A percentile compares a stretch with the other conserved stretches of the same genome.
These are phyloP conservation scores for Buddleja alternifolia DNA, from an alignment of 257 asterid species.

Conservation along the genomic window DNA sequence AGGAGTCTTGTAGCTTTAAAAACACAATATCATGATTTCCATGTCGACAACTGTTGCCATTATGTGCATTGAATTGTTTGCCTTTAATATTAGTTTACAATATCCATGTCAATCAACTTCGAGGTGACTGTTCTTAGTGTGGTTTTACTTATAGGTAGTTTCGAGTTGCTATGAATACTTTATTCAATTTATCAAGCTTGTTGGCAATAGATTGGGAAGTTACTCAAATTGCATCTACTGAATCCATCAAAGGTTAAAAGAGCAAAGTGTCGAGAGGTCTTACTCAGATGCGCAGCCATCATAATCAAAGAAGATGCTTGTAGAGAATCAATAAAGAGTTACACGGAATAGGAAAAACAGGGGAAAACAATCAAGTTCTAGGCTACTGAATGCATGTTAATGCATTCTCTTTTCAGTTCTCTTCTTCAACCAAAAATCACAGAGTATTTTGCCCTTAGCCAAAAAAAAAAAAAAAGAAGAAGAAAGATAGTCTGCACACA, in stretches of 20 bases:
- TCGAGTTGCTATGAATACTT: background rate
- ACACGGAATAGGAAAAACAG: background rate
- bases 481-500: too few relatives aligned
- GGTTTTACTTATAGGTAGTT: background rate
- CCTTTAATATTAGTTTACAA: background rate
- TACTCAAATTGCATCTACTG: background rate
- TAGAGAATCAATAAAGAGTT: background rate
- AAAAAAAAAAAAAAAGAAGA: too few relatives aligned
- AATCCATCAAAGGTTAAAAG: background rate
- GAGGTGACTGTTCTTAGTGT: too few relatives aligned
- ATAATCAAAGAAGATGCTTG: background rate
- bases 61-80: background rate
- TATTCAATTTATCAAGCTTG: background rate
- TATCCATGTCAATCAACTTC: background rate
- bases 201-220: background rate
- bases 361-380: background rate
- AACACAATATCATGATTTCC: background rate
- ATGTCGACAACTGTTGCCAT: background rate
- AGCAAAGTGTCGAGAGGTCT: background rate
- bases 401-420: background rate
- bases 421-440: background rate
- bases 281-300: background rate
- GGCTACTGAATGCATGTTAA: background rate
- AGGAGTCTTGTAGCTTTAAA: background rate
- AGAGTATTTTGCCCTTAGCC: too few relatives aligned